Evolutionary conservation across 371 early-diverging fungal species (phyloP), one percentile per base, ranked within the genome.

Genomic region (Circinella umbellata): DNA sequence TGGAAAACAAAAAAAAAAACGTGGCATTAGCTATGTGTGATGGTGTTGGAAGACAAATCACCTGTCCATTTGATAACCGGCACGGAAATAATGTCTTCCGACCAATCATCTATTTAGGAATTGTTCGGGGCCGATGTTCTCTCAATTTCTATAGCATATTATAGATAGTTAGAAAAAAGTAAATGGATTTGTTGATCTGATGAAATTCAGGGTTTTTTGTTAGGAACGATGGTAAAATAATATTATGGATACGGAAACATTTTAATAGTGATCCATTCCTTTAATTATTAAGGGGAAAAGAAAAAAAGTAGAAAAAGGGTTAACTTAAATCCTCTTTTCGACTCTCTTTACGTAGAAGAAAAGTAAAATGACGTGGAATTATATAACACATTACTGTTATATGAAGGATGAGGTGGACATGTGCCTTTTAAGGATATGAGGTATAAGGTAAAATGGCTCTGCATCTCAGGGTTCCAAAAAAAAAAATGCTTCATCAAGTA

Each of bases 41-140:
- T 51, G 51, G 1, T 13, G 51, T 15, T 15, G 47, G 27, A 17
- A 27, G 57, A 20, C 27, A 57, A 57, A 57, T 14, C n/a, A 14
- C 57, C 57, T 6, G 57, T 57, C 57, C 57, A 57, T 57, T 15
- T 57, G 57, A 57, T 57, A 8, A 51, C 57, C 57, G 57, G 57
- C 27, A 57, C 57, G 63, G 47, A 39, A 63, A 63, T 63, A 20
- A 63, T 63, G 63, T 27, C 48, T 63, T 39, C 63, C 63, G 20
- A 17, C 63, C 63, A 63, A 63, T 63, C 20, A 63, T 10, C n/a
- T 0, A 4, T 2, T 7, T 15, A 47, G 20, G 47, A 46, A 34
- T 10, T 27, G 8, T n/a, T 34, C 63, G 63, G 63, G 20, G 48
- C 63, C 63, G 63, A 4, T 42, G 11, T 11, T 42, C 11, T 42